Conservation (phyloP, 768 basidiomycete species). For the Tulasnella sp. region DNA sequence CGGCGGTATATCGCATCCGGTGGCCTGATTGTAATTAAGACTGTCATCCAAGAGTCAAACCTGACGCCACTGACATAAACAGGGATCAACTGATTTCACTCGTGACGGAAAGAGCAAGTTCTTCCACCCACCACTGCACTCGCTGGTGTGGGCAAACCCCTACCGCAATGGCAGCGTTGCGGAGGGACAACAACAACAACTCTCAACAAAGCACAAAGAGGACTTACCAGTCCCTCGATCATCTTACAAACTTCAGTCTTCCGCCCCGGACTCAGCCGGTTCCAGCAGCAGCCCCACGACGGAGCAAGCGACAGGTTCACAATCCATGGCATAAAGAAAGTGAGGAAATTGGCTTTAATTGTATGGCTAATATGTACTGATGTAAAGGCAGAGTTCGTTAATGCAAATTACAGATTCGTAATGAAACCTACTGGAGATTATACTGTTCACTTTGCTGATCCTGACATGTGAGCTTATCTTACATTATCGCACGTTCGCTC, state of each 20-base stretch:
- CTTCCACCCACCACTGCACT: no score
- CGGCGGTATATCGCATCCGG: no score
- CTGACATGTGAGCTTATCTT: constrained; percentile 68
- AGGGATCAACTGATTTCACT: no score
- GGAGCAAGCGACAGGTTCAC: constrained; percentile 64
- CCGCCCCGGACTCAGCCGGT: constrained; percentile 67
- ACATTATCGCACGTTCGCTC: constrained; percentile 9
- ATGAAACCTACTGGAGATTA: constrained; percentile 88
- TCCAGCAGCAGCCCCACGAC: constrained; percentile 46
- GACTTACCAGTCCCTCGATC: constrained; percentile 35
- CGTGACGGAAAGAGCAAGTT: no score
- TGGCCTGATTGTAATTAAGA: no score
- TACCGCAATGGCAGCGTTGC: no score
- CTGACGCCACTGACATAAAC: no score
- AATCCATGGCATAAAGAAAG: constrained; percentile 95
- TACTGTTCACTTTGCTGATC: constrained; percentile 92
- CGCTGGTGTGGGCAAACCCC: no score
- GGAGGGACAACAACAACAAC: no score
- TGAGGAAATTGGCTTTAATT: constrained; percentile 37
- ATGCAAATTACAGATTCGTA: constrained; percentile 91
- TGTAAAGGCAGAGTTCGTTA: constrained; percentile 86
- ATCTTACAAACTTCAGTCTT: constrained; percentile 87
- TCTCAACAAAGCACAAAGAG: no score
- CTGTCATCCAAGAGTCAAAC: no score
- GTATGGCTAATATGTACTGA: no score